These are phyloP conservation scores for Chenopodium suecicum DNA, from an alignment of 148 eudicot genomes.

Conservation along the genomic window DNA sequence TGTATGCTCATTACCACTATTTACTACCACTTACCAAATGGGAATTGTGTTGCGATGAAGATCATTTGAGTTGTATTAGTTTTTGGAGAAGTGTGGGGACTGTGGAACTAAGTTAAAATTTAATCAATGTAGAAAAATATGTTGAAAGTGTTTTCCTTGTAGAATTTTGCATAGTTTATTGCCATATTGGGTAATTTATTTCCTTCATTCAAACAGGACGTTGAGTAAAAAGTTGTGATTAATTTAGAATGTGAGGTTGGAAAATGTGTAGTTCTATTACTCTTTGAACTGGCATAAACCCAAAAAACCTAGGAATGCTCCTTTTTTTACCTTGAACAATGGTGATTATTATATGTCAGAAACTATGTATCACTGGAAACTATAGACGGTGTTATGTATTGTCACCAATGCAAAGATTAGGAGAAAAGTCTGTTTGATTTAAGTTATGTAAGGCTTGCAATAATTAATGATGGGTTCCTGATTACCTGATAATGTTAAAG, in stretches of 20 bases:
- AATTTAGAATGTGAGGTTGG: neutral
- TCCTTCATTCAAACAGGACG: neutral
- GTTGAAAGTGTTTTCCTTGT: neutral
- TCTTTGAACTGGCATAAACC: neutral
- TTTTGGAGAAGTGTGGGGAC: neutral
- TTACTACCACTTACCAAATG: too few species aligned
- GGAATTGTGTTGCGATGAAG: neutral
- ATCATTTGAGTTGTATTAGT: neutral
- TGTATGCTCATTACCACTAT: too few species aligned
- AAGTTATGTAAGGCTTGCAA: too few species aligned
- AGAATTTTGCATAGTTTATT: neutral
- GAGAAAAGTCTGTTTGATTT: too few species aligned
- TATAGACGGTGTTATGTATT: neutral
- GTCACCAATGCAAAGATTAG: neutral
- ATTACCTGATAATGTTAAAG: too few species aligned
- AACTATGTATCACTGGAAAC: neutral
- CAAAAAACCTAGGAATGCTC: neutral
- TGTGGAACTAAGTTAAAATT: neutral
- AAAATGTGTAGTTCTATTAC: neutral
- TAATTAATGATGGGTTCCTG: too few species aligned
- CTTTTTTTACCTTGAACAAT: neutral
- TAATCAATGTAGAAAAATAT: neutral
- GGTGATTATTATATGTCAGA: neutral
- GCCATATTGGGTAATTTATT: neutral
- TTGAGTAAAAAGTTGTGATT: neutral